A percentile compares a stretch with the other conserved stretches of the same genome.
Conservation (phyloP, 805 yeast genomes). For the Teunomyces tritomae region DNA sequence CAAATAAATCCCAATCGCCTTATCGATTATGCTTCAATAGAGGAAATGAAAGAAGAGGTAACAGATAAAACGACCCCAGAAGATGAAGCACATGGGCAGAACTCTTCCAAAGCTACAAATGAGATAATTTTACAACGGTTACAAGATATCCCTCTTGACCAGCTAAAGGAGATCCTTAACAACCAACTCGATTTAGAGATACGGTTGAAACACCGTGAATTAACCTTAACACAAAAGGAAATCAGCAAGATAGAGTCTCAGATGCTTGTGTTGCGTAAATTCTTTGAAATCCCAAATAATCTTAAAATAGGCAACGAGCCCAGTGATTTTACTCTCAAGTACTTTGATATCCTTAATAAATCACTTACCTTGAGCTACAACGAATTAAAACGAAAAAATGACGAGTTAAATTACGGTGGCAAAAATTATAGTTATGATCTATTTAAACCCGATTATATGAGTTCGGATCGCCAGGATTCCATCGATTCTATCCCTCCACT, state of each 20-base stretch:
- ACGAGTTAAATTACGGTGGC: background rate
- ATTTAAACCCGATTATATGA: conserved; percentile 8
- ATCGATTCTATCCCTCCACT: conserved; percentile 4
- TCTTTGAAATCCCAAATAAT: conserved; percentile 40
- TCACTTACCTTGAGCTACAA: conserved; percentile 33
- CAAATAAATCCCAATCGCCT: background rate
- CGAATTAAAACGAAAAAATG: conserved; percentile 14
- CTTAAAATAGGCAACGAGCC: conserved; percentile 42
- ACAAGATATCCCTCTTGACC: conserved; percentile 13
- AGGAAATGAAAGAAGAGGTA: background rate
- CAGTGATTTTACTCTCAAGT: conserved; percentile 42
- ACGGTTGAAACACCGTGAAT: conserved; percentile 56
- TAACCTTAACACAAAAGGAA: conserved; percentile 49
- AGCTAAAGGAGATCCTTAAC: conserved; percentile 34
- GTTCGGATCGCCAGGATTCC: conserved; percentile 1
- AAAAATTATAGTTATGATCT: conserved; percentile 5
- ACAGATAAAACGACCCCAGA: background rate
- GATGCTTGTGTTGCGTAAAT: conserved; percentile 48
- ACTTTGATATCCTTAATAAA: conserved; percentile 35
- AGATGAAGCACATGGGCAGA: background rate
- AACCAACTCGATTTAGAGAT: conserved; percentile 60
- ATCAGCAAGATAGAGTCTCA: conserved; percentile 58
- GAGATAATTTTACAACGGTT: conserved; percentile 6
- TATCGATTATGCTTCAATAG: background rate
- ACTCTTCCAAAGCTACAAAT: background rate